Conservation (phyloP, 129 eudicot species). For the Chrysanthemum seticuspe region DNA sequence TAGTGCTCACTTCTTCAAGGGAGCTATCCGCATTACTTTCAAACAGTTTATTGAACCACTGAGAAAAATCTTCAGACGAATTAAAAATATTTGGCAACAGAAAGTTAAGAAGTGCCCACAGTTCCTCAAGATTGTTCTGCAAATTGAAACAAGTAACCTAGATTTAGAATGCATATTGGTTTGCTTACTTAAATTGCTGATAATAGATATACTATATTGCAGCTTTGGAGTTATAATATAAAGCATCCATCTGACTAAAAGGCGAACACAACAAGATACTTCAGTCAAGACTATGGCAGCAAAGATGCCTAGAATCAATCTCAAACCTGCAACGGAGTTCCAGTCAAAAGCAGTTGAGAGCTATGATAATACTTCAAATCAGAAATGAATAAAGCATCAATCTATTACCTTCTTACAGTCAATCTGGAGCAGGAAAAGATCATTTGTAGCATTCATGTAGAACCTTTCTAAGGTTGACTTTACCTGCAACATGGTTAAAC, state of each 20-base stretch:
- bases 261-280: background rate
- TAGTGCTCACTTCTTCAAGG: constrained; percentile 69
- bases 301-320: constrained; percentile 8
- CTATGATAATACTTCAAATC: constrained; percentile 91
- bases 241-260: constrained; percentile 8
- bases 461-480: constrained; percentile 56
- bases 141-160: constrained; percentile 15
- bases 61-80: constrained; percentile 95
- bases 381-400: too few species aligned
- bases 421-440: constrained; percentile 74
- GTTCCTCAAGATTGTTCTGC: constrained; percentile 97
- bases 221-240: background rate
- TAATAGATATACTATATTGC: background rate
- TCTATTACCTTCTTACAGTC: constrained; percentile 56
- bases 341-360: constrained; percentile 90
- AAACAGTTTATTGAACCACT: constrained; percentile 98
- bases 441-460: constrained; percentile 40
- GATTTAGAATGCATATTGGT: background rate
- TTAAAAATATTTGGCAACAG: constrained; percentile 94
- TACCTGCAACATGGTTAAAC: constrained; percentile 37
- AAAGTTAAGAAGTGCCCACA: constrained; percentile 98
- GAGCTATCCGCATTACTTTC: constrained; percentile 88
- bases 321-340: constrained; percentile 92
- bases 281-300: background rate
- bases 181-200: background rate